Base-by-base conservation (phyloP, 495 filamentous ascomycete species). In the Neurospora tetrasperma region DNA sequence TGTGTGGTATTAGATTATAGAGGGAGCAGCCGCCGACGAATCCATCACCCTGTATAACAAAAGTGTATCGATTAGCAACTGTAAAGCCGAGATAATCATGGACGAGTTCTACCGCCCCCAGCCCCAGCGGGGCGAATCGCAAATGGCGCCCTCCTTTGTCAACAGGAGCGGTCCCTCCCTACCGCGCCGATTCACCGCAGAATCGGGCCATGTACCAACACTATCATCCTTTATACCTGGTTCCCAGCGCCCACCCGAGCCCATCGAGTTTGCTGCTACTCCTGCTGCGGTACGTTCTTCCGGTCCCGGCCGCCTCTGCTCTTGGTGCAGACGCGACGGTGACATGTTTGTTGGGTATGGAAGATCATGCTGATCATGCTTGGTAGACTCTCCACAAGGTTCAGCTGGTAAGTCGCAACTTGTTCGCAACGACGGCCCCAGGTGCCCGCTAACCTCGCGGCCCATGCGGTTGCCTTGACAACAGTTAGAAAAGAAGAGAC, bases 161-260 rank as follows among this genome's bases (percentile, higher is more conserved):
- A 89, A 88, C 78, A 88, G 89, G 76, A 86, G 86, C 77, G 88
- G 88, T 80, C 85, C 85, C 76, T 83, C 84, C 73, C 88, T 88
- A 75, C 93, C 94, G 82, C 91, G 96, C 81, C 91, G 96, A 74
- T 98, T 98, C 85, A 99, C 96, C 72, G 96, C 94, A 39, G 93
- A 96, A 77, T 91, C 93, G 72, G 92, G 93, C 78, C 92, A 92
- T 83, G 85, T 96, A 81, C 91, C 93, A 75, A 92, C 91, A 76
- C 86, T 95, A 85, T 91, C 88, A 69, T 89, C 92, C 73, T 86
- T 96, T 80, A 90, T 82, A 48, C 79, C 82, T 42, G 73, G 43
- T 23, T 39, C 76, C 69, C 80, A 83, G 77, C 82, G 82, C 73
- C 73, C 76, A 27, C 75, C 80, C 40, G 83, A 85, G 75, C 74